Evolutionary conservation across 768 basidiomycete species (phyloP).

Genomic region (Amanita exitialis): DNA sequence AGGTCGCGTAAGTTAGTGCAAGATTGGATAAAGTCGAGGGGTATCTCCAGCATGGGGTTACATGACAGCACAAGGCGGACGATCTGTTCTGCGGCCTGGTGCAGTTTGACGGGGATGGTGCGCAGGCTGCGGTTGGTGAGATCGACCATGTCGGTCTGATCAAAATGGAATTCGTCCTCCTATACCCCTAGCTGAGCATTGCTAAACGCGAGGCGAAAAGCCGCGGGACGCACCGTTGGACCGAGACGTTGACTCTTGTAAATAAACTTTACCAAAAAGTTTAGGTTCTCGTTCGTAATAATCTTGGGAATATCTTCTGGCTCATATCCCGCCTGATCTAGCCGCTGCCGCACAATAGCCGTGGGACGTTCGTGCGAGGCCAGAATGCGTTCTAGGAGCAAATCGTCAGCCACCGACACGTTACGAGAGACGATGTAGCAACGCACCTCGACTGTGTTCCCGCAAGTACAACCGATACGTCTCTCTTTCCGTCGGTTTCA

Average conservation of each 20-base stretch:
- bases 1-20: slow-evolving; percentile 80
- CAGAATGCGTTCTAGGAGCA: slow-evolving; percentile 67
- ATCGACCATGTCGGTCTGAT: slow-evolving; percentile 71
- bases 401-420: neutral
- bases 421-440: neutral
- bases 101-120: slow-evolving; percentile 81
- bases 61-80: slow-evolving; percentile 80
- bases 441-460: slow-evolving; percentile 66
- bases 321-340: slow-evolving; percentile 87
- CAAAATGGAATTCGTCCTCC: slow-evolving; percentile 68
- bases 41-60: slow-evolving; percentile 94
- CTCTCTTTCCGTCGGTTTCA: slow-evolving; percentile 39
- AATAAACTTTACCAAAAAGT: slow-evolving; percentile 82
- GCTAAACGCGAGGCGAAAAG: neutral
- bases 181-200: slow-evolving; percentile 16
- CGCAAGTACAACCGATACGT: slow-evolving; percentile 64
- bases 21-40: slow-evolving; percentile 90
- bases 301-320: slow-evolving; percentile 70
- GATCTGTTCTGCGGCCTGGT: slow-evolving; percentile 78
- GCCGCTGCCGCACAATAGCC: slow-evolving; percentile 68
- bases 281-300: slow-evolving; percentile 68
- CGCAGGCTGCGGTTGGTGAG: slow-evolving; percentile 72
- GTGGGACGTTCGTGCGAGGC: slow-evolving; percentile 77
- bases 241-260: slow-evolving; percentile 68
- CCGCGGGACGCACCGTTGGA: slow-evolving; percentile 15